phyloP scores from a whole-genome alignment of 208 protist species.

The Leishmania mexicana region DNA sequence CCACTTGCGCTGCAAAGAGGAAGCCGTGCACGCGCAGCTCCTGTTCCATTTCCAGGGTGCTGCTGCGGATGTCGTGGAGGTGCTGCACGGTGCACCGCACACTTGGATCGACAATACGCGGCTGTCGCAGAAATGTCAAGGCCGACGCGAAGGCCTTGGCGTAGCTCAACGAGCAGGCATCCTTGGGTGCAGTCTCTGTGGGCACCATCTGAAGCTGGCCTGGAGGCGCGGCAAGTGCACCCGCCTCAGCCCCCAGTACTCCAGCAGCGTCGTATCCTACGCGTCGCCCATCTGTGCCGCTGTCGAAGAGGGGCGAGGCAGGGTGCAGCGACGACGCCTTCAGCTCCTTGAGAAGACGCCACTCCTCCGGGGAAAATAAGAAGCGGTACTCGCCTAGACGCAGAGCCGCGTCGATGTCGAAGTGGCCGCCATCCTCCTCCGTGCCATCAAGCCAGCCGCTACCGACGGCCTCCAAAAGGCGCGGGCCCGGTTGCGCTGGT shows the following conservation, averaged over 20 bases:
- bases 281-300: neutral
- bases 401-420: slow-evolving; percentile 22
- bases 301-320: neutral
- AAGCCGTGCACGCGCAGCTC: slow-evolving; percentile 23
- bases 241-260: neutral
- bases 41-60: slow-evolving; percentile 5
- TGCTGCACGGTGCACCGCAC: slow-evolving; percentile 8
- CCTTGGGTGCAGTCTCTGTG: neutral
- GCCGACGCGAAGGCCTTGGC: slow-evolving; percentile 15
- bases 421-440: neutral
- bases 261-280: neutral
- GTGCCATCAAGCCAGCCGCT: neutral
- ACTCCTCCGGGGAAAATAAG: slow-evolving; percentile 52
- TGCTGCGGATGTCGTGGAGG: slow-evolving; percentile 8
- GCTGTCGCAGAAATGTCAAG: slow-evolving; percentile 17
- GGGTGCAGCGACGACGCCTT: neutral
- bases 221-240: neutral
- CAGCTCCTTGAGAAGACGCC: slow-evolving; percentile 33
- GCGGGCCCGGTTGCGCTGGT: neutral
- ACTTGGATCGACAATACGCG: neutral
- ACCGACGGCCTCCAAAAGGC: neutral
- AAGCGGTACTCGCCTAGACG: slow-evolving; percentile 38
- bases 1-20: slow-evolving; percentile 15
- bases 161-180: neutral
- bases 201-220: neutral